phyloP scores from a whole-genome alignment of 805 yeast species.

The Wickerhamomyces hampshirensis region DNA sequence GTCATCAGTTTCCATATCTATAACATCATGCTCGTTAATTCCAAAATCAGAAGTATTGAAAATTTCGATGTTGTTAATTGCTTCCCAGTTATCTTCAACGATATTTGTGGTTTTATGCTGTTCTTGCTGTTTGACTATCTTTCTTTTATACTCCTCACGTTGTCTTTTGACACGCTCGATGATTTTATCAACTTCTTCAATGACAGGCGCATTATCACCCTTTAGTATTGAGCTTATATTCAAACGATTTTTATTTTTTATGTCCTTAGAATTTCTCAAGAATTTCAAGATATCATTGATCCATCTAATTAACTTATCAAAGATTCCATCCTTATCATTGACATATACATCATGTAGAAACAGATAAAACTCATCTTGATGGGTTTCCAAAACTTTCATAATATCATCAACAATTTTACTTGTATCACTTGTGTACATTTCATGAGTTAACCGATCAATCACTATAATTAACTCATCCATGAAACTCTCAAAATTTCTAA shows the following conservation, averaged over 20 bases:
- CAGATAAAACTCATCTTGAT: constrained; percentile 64
- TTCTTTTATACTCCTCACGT: constrained; percentile 27
- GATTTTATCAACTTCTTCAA: constrained; percentile 34
- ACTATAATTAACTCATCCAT: constrained; percentile 60
- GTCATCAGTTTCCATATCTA: constrained; percentile 30
- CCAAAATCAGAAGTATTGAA: constrained; percentile 44
- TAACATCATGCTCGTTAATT: constrained; percentile 42
- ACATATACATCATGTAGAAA: constrained; percentile 79
- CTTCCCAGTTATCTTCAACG: constrained; percentile 37
- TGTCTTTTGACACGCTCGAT: constrained; percentile 32
- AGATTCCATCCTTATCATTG: constrained; percentile 69
- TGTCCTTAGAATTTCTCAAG: constrained; percentile 54
- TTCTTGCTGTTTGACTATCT: constrained; percentile 21
- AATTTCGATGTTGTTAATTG: constrained; percentile 38
- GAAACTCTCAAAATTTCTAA: constrained; percentile 60
- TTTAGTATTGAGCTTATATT: too few relatives aligned
- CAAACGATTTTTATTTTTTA: too few relatives aligned
- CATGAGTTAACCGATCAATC: constrained; percentile 46
- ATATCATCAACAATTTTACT: constrained; percentile 65
- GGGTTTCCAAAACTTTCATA: constrained; percentile 60
- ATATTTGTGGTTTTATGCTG: constrained; percentile 13
- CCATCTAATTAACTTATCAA: constrained; percentile 73
- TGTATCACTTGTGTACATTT: constrained; percentile 45
- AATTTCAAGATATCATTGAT: constrained; percentile 59
- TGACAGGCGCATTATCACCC: constrained; percentile 27